phyloP scores from a whole-genome alignment of 2,329 filamentous ascomycete species.

The Colletotrichum tabaci region DNA sequence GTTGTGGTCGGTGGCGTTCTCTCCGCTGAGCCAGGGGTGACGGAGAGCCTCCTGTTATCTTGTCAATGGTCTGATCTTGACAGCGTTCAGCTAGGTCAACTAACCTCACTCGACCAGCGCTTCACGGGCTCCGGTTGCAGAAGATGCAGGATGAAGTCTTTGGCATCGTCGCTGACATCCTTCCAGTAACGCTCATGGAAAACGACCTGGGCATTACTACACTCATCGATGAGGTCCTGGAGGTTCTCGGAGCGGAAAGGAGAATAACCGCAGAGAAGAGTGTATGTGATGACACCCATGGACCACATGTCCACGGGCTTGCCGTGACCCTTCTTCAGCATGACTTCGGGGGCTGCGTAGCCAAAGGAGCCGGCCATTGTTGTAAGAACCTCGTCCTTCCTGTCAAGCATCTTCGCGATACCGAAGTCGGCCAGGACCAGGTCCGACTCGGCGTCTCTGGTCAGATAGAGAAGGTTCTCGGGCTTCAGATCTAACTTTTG shows the following conservation, averaged over 20 bases:
- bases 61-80: slow-evolving; percentile 14
- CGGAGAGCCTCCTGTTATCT: slow-evolving; percentile 76
- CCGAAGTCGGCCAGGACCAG: slow-evolving; percentile 97
- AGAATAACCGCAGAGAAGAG: slow-evolving; percentile 96
- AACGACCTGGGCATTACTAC: slow-evolving; percentile 84
- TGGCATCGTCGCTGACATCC: slow-evolving; percentile 94
- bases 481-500: slow-evolving; percentile 86
- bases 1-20: slow-evolving; percentile 95
- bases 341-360: slow-evolving; percentile 97
- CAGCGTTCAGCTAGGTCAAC: slow-evolving; percentile 45
- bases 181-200: slow-evolving; percentile 99
- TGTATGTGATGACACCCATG: slow-evolving; percentile 98
- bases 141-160: slow-evolving; percentile 89
- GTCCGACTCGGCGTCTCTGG: slow-evolving; percentile 81
- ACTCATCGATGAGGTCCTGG: slow-evolving; percentile 94
- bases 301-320: slow-evolving; percentile 99
- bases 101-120: slow-evolving; percentile 83
- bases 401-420: slow-evolving; percentile 98
- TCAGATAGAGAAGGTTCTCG: slow-evolving; percentile 96
- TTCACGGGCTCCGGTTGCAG: slow-evolving; percentile 84
- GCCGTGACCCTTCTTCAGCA: slow-evolving; percentile 97
- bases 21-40: slow-evolving; percentile 91
- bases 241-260: slow-evolving; percentile 97
- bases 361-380: slow-evolving; percentile 99
- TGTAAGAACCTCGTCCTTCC: slow-evolving; percentile 90